Conservation (phyloP, 805 yeast genomes). For the Wickerhamomyces sydowiorum region DNA sequence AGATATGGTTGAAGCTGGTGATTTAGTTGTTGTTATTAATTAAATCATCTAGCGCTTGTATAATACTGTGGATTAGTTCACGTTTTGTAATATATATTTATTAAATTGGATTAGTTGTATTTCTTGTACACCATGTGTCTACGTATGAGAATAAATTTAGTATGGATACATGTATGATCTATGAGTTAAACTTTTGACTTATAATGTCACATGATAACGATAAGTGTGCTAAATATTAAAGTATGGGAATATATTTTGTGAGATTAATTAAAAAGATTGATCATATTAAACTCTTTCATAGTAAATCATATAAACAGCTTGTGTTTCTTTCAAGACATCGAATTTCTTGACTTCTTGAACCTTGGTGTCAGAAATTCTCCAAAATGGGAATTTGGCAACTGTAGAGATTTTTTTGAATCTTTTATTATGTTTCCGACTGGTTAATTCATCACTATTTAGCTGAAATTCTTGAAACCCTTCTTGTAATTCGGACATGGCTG, state of each 20-base stretch:
- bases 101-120: no score
- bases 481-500: not conserved
- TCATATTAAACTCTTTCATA: slow-evolving; percentile 51
- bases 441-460: slow-evolving; percentile 2
- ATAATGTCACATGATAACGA: no score
- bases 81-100: not conserved
- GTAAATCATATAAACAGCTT: slow-evolving; percentile 81
- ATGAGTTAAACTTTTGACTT: no score
- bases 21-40: slow-evolving; percentile 79
- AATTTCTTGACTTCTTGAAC: slow-evolving; percentile 54
- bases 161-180: no score
- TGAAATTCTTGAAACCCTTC: slow-evolving; percentile 2
- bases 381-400: slow-evolving; percentile 55
- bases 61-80: not conserved
- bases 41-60: slow-evolving; percentile 13
- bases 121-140: no score
- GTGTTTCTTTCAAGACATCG: slow-evolving; percentile 60
- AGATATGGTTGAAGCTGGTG: slow-evolving; percentile 97
- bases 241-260: not conserved
- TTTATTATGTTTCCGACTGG: slow-evolving; percentile 20
- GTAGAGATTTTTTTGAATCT: slow-evolving; percentile 50
- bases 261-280: no score
- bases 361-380: slow-evolving; percentile 80
- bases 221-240: no score
- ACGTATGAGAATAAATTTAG: no score